Base-by-base conservation (phyloP, 2,329 filamentous ascomycete genomes). In the Fusarium avenaceum region DNA sequence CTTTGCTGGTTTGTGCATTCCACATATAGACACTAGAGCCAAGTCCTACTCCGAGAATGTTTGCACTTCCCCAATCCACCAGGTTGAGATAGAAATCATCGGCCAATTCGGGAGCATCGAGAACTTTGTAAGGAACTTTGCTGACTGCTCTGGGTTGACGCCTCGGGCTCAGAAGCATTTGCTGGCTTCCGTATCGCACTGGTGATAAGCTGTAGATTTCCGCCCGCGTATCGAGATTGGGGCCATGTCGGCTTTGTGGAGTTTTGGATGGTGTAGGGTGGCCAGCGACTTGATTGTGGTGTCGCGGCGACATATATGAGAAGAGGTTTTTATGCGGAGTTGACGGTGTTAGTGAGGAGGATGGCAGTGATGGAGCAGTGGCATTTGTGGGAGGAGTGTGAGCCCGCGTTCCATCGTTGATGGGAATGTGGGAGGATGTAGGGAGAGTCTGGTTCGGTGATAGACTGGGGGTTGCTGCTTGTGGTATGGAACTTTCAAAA, bases 291-390 rank as follows among this genome's bases (percentile, higher is more conserved):
- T 88, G 87, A 58, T 84, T 87, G 75, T 91, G 87, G 73, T 93
- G 88, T 24, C 85, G 84, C 3, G 92, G 91, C 4, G 92, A 94
- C 80, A 93, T 90, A 78, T 97, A 97, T 26, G 92, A 93, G 77
- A 99, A 98, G 39, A 99, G 87, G 71, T 99, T 99, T 81, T 97
- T 98, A 80, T 97, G 94, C 11, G 96, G 96, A 6, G 96, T 99
- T 2, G 95, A 97, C 1, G 96, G 96, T 1, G 95, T 97, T 60
- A 96, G 85, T 57, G 89, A 90, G 3, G 90, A 87, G 3, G 91
- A 87, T 13, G 92, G 90, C n/a, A 94, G 80, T 24, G 87, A 84
- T 14, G 88, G 83, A 15, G 85, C 82, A 15, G 88, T 83, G 19
- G 80, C 79, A 71, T 89, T 89, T 60, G 86, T 89, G 26, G 94